These are phyloP conservation scores for Amphirosellinia nigrospora DNA, from an alignment of 495 filamentous ascomycete species.

Conservation along the genomic window DNA sequence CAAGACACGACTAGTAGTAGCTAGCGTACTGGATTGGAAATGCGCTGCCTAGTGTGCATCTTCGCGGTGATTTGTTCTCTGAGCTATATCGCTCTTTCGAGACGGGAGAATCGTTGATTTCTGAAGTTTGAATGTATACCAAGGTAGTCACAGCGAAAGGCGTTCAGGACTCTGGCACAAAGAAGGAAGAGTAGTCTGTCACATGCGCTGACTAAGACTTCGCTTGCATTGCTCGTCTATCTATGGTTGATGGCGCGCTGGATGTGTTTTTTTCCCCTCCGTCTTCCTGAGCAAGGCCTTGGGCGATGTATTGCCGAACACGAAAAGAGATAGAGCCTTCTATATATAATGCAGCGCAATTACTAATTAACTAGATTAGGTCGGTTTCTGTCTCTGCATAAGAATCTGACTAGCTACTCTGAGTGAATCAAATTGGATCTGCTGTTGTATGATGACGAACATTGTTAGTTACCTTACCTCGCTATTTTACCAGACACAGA, in stretches of 20 bases:
- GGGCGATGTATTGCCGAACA: neutral
- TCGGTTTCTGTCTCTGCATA: no score
- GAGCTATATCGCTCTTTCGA: neutral
- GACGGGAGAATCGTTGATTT: slow-evolving; percentile 5
- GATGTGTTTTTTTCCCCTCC: slow-evolving; percentile 1
- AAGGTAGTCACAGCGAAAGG: slow-evolving; percentile 29
- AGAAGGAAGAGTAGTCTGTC: slow-evolving; percentile 13
- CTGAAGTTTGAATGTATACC: slow-evolving; percentile 24
- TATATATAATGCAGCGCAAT: neutral
- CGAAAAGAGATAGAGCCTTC: neutral
- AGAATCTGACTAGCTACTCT: no score
- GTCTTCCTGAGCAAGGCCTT: neutral
- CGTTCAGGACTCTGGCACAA: slow-evolving; percentile 29
- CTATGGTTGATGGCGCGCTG: neutral
- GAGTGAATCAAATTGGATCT: neutral
- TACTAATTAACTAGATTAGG: neutral
- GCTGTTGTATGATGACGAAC: neutral
- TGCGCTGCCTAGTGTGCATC: neutral
- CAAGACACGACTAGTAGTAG: slow-evolving; percentile 14
- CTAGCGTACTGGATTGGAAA: neutral
- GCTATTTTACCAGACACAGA: no score
- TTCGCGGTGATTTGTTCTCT: neutral
- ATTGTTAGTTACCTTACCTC: no score
- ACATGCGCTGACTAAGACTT: slow-evolving; percentile 5
- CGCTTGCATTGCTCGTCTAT: slow-evolving; percentile 4